These are phyloP conservation scores for Cryptosporidium canis DNA, from an alignment of 169 alveolate species.

Conservation along the genomic window DNA sequence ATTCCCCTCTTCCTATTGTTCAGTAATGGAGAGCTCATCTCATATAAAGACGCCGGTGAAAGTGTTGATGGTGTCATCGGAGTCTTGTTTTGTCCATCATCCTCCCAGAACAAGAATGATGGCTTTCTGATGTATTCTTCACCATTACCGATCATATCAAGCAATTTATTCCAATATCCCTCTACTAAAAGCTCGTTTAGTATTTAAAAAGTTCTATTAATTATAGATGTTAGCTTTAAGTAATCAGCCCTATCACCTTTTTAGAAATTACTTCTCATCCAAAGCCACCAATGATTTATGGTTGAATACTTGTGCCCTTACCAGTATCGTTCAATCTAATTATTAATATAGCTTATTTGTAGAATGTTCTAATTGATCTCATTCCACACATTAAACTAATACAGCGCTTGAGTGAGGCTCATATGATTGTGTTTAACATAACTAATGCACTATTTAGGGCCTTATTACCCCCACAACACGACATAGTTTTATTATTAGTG, in stretches of 20 bases:
- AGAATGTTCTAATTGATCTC: not conserved
- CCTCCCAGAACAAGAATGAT: slow-evolving; percentile 61
- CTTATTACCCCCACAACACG: slow-evolving; percentile 70
- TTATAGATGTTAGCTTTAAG: slow-evolving; percentile 27
- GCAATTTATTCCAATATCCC: not conserved
- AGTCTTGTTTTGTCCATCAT: slow-evolving; percentile 46
- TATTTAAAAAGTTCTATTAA: not conserved
- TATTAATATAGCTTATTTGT: not conserved
- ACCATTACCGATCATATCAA: slow-evolving; percentile 8
- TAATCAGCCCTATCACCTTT: slow-evolving; percentile 21
- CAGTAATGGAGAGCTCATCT: slow-evolving; percentile 31
- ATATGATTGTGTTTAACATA: slow-evolving; percentile 50
- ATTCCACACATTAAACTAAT: slow-evolving; percentile 47
- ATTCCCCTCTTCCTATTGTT: not conserved
- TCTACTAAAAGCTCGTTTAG: not conserved
- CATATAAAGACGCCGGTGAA: slow-evolving; percentile 64
- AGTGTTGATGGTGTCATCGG: slow-evolving; percentile 68
- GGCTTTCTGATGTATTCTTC: slow-evolving; percentile 33
- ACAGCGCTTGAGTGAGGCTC: slow-evolving; percentile 62
- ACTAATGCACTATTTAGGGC: slow-evolving; percentile 22
- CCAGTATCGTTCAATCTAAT: not conserved
- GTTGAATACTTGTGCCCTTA: not conserved
- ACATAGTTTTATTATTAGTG: slow-evolving; percentile 29
- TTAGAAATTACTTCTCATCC: slow-evolving; percentile 7
- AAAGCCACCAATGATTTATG: not conserved